These are phyloP conservation scores for Phenoliferia sp. DNA, from an alignment of 1,284 basidiomycete genomes.

Conservation along the genomic window DNA sequence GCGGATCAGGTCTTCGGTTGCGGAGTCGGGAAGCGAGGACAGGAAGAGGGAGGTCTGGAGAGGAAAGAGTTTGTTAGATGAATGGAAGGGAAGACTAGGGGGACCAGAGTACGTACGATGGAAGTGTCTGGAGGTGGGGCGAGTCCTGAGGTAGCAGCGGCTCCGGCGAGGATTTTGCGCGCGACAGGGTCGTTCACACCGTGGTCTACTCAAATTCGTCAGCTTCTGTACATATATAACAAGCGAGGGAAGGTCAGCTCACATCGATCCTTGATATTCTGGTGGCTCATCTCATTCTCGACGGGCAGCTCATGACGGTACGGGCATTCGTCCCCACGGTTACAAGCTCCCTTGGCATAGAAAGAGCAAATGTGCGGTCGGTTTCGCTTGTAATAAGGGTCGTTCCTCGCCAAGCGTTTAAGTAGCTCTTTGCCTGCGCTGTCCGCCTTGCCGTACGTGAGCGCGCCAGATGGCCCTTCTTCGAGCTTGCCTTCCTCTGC, in stretches of 20 bases:
- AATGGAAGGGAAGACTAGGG: neutral
- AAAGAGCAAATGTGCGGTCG: slow-evolving; percentile 91
- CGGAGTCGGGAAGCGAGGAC: slow-evolving; percentile 68
- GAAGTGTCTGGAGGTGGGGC: slow-evolving; percentile 80
- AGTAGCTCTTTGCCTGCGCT: slow-evolving; percentile 84
- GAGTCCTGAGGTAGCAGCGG: slow-evolving; percentile 73
- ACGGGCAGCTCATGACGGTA: slow-evolving; percentile 88
- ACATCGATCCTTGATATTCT: slow-evolving; percentile 84
- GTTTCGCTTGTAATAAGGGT: slow-evolving; percentile 96
- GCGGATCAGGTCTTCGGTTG: slow-evolving; percentile 72
- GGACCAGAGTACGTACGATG: slow-evolving; percentile 57
- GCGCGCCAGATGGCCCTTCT: slow-evolving; percentile 32
- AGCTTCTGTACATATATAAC: neutral
- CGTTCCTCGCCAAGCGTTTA: slow-evolving; percentile 78
- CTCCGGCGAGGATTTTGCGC: slow-evolving; percentile 68
- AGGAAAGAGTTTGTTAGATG: neutral
- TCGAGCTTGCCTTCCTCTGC: slow-evolving; percentile 30
- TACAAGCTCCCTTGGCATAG: slow-evolving; percentile 92
- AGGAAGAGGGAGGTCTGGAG: slow-evolving; percentile 83
- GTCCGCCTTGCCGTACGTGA: slow-evolving; percentile 39
- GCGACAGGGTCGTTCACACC: slow-evolving; percentile 87
- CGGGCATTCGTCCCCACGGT: slow-evolving; percentile 83
- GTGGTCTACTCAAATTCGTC: slow-evolving; percentile 50
- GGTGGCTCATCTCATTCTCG: slow-evolving; percentile 75
- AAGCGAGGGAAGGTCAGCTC: slow-evolving; percentile 5